Conservation (phyloP, 192 early-diverging fungal species). For the Geranomyces variabilis region DNA sequence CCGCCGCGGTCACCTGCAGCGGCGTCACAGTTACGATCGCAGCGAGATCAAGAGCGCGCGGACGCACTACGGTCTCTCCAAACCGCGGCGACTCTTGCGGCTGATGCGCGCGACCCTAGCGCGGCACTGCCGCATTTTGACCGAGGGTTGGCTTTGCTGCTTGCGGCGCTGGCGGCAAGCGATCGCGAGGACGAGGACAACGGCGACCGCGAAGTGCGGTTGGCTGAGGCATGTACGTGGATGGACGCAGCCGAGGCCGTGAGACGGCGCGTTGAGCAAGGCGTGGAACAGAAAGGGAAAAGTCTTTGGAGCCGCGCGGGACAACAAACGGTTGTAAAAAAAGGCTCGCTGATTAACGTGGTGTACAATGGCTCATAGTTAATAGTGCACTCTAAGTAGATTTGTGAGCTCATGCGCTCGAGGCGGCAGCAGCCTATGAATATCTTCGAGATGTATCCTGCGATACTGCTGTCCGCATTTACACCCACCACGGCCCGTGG, state of each 20-base stretch:
- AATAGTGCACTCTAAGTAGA: too few species aligned
- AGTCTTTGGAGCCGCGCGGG: not conserved
- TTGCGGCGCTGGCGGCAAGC: not conserved
- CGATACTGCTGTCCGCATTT: too few species aligned
- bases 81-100: not conserved
- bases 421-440: too few species aligned
- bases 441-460: too few species aligned
- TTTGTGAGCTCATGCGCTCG: too few species aligned
- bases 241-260: not conserved
- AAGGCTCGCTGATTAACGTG: slow-evolving; percentile 17
- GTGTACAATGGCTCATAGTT: slow-evolving; percentile 14
- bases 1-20: not conserved
- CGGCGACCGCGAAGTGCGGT: not conserved
- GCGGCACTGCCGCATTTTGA: not conserved
- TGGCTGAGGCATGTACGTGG: slow-evolving; percentile 3
- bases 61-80: not conserved
- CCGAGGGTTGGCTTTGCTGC: not conserved
- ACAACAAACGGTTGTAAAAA: slow-evolving; percentile 1
- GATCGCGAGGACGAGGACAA: not conserved
- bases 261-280: not conserved
- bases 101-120: not conserved
- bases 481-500: too few species aligned
- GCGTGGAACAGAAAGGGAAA: not conserved
- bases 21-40: not conserved
- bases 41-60: not conserved